These are phyloP conservation scores for Discostella stelligeroides DNA, from an alignment of 108 stramenopile genomes.

Conservation along the genomic window DNA sequence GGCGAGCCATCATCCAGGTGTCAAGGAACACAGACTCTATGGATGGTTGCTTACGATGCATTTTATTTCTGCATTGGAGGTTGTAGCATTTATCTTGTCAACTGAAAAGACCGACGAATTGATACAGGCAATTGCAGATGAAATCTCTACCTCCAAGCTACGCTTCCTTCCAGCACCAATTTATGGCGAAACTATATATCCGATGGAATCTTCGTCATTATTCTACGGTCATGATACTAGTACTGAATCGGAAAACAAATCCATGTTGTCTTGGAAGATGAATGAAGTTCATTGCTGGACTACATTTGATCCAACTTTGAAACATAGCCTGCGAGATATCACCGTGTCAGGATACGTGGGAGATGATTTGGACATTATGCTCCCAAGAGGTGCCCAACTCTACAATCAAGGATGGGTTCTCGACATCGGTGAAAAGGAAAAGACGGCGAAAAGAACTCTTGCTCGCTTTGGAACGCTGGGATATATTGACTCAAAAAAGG, in stretches of 20 bases:
- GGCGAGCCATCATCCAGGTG: conserved; percentile 65
- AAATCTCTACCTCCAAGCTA: background rate
- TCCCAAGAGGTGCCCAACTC: conserved; percentile 49
- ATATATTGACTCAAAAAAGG: conserved; percentile 70
- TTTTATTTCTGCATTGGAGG: conserved; percentile 62
- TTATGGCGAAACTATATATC: conserved; percentile 6
- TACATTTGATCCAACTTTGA: conserved; percentile 65
- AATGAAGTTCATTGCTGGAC: conserved; percentile 65
- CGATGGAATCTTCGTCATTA: conserved; percentile 24
- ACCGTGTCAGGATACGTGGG: conserved; percentile 51
- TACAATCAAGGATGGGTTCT: conserved; percentile 77
- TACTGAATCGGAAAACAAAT: background rate
- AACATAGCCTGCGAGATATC: conserved; percentile 42
- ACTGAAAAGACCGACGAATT: too few relatives aligned
- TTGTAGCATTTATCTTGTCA: conserved; percentile 16
- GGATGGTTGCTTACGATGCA: conserved; percentile 77
- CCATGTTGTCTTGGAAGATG: conserved; percentile 50
- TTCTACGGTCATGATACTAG: conserved; percentile 24
- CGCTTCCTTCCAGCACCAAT: conserved; percentile 3
- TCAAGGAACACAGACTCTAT: conserved; percentile 69
- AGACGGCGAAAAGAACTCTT: conserved; percentile 53
- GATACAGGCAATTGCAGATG: background rate
- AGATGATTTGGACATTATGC: conserved; percentile 57
- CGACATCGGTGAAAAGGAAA: conserved; percentile 61
- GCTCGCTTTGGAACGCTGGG: conserved; percentile 58